Evolutionary conservation across 768 basidiomycete genomes (phyloP), one percentile per base, ranked within the genome.

Genomic region (Amanita subjunquillea): DNA sequence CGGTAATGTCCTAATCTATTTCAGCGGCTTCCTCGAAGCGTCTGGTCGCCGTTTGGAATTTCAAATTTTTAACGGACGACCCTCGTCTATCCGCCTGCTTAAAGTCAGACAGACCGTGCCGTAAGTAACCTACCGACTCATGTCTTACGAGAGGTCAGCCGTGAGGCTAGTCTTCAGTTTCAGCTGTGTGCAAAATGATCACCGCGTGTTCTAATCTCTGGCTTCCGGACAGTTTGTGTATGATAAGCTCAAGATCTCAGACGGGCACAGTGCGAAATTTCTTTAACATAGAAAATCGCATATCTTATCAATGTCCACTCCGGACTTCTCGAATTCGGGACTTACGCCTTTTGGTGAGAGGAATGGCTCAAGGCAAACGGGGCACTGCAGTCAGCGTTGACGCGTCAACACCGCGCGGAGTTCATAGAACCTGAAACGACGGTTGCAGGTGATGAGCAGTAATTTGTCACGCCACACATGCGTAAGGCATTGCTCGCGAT

Each of bases 201-300:
- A 25, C 43, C 40, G 51, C 36, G 42, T 30, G 41, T 27, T 53
- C 43, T 43, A 45, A 38, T 53, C 42, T 29, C 23, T 46, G 9
- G 32, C 32, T 53, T 43, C 36, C 29, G 37, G 51, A 53, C 51
- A 45, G 51, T 44, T 53, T 53, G 9, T 53, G 51, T 36, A 53
- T 25, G 37, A 53, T 53, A 53, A 37, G 51, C 51, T 53, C 34
- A 39, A 20, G 36, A 46, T 53, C 29, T 38, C n/a, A 25, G 37
- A 36, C 34, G 27, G 10, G 15, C 23, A 9, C 15, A 41, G 8
- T 27, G 38, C n/a, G 20, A 20, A 46, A 53, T 27, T 46, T 43
- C 43, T 25, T 23, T n/a, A 22, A 22, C 34, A n/a, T 13, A 27
- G 37, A 38, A 27, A 9, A 44, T 17, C 8, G 20, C 12, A 27